These are phyloP conservation scores for Aspergillus neotritici DNA, from an alignment of 2,329 filamentous ascomycete genomes.

Conservation along the genomic window DNA sequence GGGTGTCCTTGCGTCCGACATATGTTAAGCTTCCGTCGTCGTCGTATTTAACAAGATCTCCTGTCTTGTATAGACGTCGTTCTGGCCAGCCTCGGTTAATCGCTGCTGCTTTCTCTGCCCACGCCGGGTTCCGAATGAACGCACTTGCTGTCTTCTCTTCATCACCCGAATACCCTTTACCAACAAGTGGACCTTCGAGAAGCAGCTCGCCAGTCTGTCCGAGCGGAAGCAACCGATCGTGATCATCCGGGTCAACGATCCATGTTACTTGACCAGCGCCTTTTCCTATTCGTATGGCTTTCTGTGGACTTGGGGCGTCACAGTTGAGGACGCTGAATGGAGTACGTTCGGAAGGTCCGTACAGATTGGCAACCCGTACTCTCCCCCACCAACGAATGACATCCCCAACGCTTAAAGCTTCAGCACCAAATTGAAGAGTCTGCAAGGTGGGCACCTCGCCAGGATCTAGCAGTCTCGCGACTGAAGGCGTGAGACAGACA, in stretches of 20 bases:
- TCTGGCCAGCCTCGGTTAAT: too few species aligned
- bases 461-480: slow-evolving; percentile 46
- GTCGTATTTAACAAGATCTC: slow-evolving; percentile 36
- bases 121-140: slow-evolving; percentile 35
- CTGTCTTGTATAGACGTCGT: slow-evolving; percentile 40
- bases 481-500: slow-evolving; percentile 55
- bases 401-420: slow-evolving; percentile 39
- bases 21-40: too few species aligned
- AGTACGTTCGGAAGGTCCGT: slow-evolving; percentile 42
- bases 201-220: slow-evolving; percentile 46
- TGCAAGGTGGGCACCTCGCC: slow-evolving; percentile 39
- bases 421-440: slow-evolving; percentile 41
- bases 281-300: slow-evolving; percentile 35
- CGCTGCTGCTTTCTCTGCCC: slow-evolving; percentile 21
- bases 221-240: slow-evolving; percentile 35
- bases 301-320: too few species aligned
- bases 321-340: too few species aligned
- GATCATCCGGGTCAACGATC: slow-evolving; percentile 38
- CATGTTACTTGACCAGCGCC: slow-evolving; percentile 35
- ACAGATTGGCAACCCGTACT: slow-evolving; percentile 43
- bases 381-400: slow-evolving; percentile 38
- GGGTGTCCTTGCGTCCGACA: slow-evolving; percentile 36
- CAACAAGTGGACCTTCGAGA: slow-evolving; percentile 45
- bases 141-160: slow-evolving; percentile 30
- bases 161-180: slow-evolving; percentile 43